Percentiles rank a stretch among this genome's conserved stretches.
phyloP scores from a whole-genome alignment of 257 asterid species.

The Vinca minor region DNA sequence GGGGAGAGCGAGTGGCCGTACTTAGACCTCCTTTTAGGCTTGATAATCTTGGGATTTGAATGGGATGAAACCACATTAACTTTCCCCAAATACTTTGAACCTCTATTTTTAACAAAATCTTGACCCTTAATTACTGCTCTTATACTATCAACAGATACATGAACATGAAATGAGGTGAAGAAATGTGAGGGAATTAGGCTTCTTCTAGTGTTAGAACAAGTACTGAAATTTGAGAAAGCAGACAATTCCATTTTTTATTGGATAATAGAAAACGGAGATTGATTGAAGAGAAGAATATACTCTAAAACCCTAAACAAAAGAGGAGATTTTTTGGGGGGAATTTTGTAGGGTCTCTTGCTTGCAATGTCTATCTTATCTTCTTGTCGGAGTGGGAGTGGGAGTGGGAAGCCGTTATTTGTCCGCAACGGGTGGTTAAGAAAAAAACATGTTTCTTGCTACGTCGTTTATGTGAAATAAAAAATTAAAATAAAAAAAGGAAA shows the following conservation, averaged over 20 bases:
- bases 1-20: slow-evolving; percentile 54
- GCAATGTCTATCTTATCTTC: slow-evolving; percentile 12
- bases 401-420: too few relatives aligned
- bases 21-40: slow-evolving; percentile 68
- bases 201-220: not conserved
- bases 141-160: not conserved
- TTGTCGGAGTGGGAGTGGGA: too few relatives aligned
- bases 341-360: not conserved
- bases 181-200: slow-evolving; percentile 7
- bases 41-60: slow-evolving; percentile 62
- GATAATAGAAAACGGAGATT: slow-evolving; percentile 7
- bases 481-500: too few relatives aligned
- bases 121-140: not conserved
- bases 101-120: not conserved
- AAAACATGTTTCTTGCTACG: too few relatives aligned
- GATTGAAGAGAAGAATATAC: slow-evolving; percentile 32
- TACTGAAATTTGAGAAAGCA: slow-evolving; percentile 2
- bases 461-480: too few relatives aligned
- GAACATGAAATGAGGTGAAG: not conserved
- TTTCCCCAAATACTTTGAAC: not conserved
- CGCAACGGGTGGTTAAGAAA: too few relatives aligned
- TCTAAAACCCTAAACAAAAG: slow-evolving; percentile 29
- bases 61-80: slow-evolving; percentile 55
- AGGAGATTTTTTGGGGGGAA: not conserved
- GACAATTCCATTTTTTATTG: slow-evolving; percentile 7